Base-by-base conservation (phyloP, 345 rosid genomes). In the Brassica rapa region DNA sequence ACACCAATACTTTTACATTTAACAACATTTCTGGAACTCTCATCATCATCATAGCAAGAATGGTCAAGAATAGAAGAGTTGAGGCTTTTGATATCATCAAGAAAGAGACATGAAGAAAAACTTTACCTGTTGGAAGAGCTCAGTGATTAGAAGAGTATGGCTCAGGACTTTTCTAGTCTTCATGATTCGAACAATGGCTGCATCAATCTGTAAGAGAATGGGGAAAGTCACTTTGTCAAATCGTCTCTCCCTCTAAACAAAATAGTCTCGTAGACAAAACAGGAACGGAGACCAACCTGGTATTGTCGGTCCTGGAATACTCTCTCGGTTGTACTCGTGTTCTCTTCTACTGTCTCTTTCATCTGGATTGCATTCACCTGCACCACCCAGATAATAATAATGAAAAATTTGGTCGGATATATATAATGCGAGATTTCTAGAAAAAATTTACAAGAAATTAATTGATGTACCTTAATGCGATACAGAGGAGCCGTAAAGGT, bases 261-360 rank as follows among this genome's bases (percentile, higher is more conserved):
- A 9, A 4, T n/a, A 5, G 41, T 61, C 14, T 49, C 5, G 16
- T 46, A 9, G 62, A 12, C 43, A 61, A 66, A 67, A 56, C 6
- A 33, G 66, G 53, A 64, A 15, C 14, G 12, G 49, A 69, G 8
- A 33, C 10, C 9, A 84, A 95, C 99, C 99, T 95, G 99, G 84
- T 95, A 95, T 76, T 95, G 99, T 63, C 98, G 94, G 78, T 95
- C 98, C 82, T 93, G 98, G 84, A 95, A 95, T 71, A 95, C 99
- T 88, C 98, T 88, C 74, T 95, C 96, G 0, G 99, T 95, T 43
- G 99, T 95, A 80, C 96, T 93, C 51, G 97, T 89, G 85, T 93
- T 93, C 85, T 95, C 99, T 80, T 95, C 99, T 41, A 95, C 99
- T 0, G 98, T 95, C 86, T 95, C 99, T 88, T 95, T 95, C 99